Conservation (phyloP, 805 yeast species). For the Cyberlindnera petersonii region DNA sequence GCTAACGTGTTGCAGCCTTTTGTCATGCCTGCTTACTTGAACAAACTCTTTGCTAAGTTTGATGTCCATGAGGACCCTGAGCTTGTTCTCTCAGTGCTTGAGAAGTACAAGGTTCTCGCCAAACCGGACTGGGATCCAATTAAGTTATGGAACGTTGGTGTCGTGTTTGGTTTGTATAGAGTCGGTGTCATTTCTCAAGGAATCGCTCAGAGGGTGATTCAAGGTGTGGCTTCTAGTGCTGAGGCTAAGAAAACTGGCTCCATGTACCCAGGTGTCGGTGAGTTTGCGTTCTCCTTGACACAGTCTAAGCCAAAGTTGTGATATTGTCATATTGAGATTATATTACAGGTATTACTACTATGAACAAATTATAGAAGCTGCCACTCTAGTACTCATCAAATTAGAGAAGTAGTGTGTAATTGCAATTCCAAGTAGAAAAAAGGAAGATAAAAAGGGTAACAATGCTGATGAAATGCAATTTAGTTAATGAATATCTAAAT, state of each 20-base stretch:
- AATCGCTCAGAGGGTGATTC: slow-evolving; percentile 49
- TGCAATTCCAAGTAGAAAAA: no score
- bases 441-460: background rate
- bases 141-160: slow-evolving; percentile 45
- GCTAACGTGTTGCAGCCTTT: slow-evolving; percentile 57
- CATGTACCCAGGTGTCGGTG: slow-evolving; percentile 29
- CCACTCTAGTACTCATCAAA: no score
- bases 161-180: slow-evolving; percentile 52
- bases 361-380: no score
- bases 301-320: slow-evolving; percentile 4
- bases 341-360: no score
- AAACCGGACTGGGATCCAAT: slow-evolving; percentile 28
- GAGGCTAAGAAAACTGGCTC: slow-evolving; percentile 40
- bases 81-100: slow-evolving; percentile 19
- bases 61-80: slow-evolving; percentile 14
- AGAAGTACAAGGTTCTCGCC: slow-evolving; percentile 15
- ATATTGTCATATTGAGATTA: no score
- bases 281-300: slow-evolving; percentile 23
- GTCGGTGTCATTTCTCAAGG: slow-evolving; percentile 59
- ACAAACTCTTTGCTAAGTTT: slow-evolving; percentile 28
- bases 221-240: slow-evolving; percentile 53
- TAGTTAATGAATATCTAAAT: background rate
- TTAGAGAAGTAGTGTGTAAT: no score
- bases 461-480: background rate
- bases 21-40: slow-evolving; percentile 39